Percentiles rank a stretch among this genome's conserved stretches.
Conservation (phyloP, 805 yeast genomes). For the Yarrowia sp. region DNA sequence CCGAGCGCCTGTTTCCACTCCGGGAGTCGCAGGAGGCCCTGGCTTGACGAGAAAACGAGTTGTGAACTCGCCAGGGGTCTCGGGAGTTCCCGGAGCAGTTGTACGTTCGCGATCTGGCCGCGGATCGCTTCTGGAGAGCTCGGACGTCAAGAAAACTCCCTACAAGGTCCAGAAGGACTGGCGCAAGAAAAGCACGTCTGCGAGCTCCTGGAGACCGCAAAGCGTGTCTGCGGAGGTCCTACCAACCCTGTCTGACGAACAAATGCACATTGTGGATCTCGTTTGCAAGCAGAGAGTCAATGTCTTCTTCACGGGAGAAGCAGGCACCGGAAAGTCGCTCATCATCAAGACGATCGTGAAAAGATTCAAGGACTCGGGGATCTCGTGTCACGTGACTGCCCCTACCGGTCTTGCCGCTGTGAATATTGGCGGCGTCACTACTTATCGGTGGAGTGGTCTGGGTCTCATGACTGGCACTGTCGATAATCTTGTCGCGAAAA, state of each 20-base stretch:
- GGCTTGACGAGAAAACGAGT: slow-evolving; percentile 1
- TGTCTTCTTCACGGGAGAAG: slow-evolving; percentile 93
- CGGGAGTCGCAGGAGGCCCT: neutral
- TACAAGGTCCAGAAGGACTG: slow-evolving; percentile 14
- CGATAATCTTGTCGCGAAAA: slow-evolving; percentile 45
- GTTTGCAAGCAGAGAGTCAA: slow-evolving; percentile 58
- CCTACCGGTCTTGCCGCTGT: slow-evolving; percentile 92
- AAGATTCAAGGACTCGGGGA: slow-evolving; percentile 43
- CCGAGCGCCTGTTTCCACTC: neutral
- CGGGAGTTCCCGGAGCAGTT: neutral
- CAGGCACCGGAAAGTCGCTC: slow-evolving; percentile 96
- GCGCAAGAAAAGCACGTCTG: neutral
- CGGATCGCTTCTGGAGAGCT: neutral
- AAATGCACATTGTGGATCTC: slow-evolving; percentile 53
- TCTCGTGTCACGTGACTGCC: slow-evolving; percentile 70
- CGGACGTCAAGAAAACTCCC: neutral
- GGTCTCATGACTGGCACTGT: slow-evolving; percentile 63
- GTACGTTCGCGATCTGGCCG: slow-evolving; percentile 3
- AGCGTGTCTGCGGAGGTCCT: too few species aligned
- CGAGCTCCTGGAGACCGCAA: too few species aligned
- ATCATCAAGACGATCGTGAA: slow-evolving; percentile 62
- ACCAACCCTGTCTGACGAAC: slow-evolving; percentile 43
- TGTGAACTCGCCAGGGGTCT: neutral
- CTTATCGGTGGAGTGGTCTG: slow-evolving; percentile 74
- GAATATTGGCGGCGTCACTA: slow-evolving; percentile 80